Percentiles rank a stretch among this genome's conserved stretches.
Conservation (phyloP, 192 early-diverging fungal genomes). For the Umbelopsis vinacea region DNA sequence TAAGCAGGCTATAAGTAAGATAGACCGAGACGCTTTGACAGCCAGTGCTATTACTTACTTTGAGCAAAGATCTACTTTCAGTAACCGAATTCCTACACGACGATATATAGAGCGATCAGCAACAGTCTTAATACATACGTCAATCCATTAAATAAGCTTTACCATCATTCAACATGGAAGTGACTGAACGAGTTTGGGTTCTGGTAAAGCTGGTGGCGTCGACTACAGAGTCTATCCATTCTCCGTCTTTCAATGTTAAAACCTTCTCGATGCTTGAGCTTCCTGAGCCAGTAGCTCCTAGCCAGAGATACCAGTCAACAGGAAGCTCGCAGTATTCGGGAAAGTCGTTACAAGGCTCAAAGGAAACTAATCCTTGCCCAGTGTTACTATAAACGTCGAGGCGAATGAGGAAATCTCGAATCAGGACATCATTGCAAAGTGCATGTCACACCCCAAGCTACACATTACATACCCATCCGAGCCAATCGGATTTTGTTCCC, state of each 20-base stretch:
- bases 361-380: background rate
- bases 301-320: slow-evolving; percentile 1
- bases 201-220: background rate
- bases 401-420: too few relatives aligned
- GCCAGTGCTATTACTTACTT: background rate
- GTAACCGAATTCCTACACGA: background rate
- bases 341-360: slow-evolving; percentile 9
- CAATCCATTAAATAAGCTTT: background rate
- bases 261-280: background rate
- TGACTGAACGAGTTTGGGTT: slow-evolving; percentile 14
- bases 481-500: background rate
- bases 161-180: slow-evolving; percentile 16
- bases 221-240: background rate
- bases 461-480: background rate
- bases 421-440: too few relatives aligned
- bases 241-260: background rate
- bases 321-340: slow-evolving; percentile 1
- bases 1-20: background rate
- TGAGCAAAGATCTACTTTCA: background rate
- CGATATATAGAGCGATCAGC: background rate
- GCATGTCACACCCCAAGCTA: background rate
- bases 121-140: background rate
- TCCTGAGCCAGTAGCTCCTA: slow-evolving; percentile 1
- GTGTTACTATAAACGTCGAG: background rate
- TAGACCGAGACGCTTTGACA: background rate